Base-by-base conservation (phyloP, 2,329 filamentous ascomycete species). In the Diatrype stigma region DNA sequence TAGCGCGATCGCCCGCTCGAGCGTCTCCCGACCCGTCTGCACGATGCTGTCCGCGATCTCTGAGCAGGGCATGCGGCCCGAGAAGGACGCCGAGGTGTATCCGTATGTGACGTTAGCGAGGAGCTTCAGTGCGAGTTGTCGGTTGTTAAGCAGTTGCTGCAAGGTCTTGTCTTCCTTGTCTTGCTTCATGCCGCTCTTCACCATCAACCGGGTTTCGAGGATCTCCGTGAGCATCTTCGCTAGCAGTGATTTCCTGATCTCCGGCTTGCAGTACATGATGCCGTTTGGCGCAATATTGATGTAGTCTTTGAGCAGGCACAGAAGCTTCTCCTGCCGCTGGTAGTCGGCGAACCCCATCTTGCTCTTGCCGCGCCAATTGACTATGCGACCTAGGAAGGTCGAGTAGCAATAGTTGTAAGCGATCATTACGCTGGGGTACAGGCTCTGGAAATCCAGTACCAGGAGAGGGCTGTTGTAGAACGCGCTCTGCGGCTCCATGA, bases 341-440 rank as follows among this genome's bases (percentile, higher is more conserved):
- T 95, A 97, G 54, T 96, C 87, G 26, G 85, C 84, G 65, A 97
- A 96, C 0, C 94, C 94, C 87, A 99, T 90, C 71, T 97, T 96
- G 73, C 90, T 92, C 28, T 81, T 84, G 2, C 91, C 92, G n/a
- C 90, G 84, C 93, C 93, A 96, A 60, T 85, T 83, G 26, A 85
- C 82, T 37, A 96, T 85, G 28, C 94, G 84, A 0, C 94, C 94
- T 0, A 97, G 77, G 60, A 92, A 99, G 0, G 94, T 99, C 0
- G 94, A 97, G 66, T 99, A 99, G 72, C 94, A 99, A 66, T 96
- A 94, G 63, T 99, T 99, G 74, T 99, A 97, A 0, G 94, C 94
- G 64, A 99, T 97, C 91, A 99, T 96, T 53, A 97, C 86, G 68
- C 92, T 96, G 0, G 94, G 94, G 59, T 99, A 99, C 45, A 99